phyloP scores from a whole-genome alignment of 305 asterid genomes.

The Plantago lanceolata region DNA sequence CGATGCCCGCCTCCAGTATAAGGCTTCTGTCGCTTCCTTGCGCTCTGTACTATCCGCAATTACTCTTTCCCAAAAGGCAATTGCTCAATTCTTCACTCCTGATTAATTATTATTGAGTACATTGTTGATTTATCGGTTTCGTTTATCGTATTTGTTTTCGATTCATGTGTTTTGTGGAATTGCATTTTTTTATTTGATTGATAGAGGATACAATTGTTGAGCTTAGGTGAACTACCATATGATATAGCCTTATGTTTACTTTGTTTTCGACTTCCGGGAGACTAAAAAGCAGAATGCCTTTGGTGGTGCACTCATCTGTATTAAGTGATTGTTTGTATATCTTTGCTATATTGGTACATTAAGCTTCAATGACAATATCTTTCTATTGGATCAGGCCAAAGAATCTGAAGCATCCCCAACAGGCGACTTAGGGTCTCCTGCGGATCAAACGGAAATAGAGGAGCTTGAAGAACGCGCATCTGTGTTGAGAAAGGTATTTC shows the following conservation, averaged over 20 bases:
- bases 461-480: slow-evolving; percentile 68
- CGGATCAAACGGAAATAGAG: slow-evolving; percentile 64
- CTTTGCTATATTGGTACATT: neutral
- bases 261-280: neutral
- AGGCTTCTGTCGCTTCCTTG: slow-evolving; percentile 63
- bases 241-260: slow-evolving; percentile 3
- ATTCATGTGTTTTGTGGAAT: too few species aligned
- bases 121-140: neutral
- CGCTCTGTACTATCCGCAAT: slow-evolving; percentile 64
- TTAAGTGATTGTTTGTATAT: too few species aligned
- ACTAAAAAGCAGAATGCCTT: too few species aligned
- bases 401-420: slow-evolving; percentile 43
- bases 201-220: too few species aligned
- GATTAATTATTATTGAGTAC: too few species aligned
- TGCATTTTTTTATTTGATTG: too few species aligned
- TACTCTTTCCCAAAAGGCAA: slow-evolving; percentile 59
- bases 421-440: slow-evolving; percentile 39
- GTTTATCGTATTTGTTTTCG: neutral
- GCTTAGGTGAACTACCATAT: neutral
- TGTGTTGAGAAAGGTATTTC: slow-evolving; percentile 63
- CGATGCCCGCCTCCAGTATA: slow-evolving; percentile 71
- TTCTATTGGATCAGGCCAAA: slow-evolving; percentile 43
- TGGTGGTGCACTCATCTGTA: neutral
- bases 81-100: neutral
- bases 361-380: too few species aligned